Base-by-base conservation (phyloP, 331 rosid genomes). In the Prunus yedoensis region DNA sequence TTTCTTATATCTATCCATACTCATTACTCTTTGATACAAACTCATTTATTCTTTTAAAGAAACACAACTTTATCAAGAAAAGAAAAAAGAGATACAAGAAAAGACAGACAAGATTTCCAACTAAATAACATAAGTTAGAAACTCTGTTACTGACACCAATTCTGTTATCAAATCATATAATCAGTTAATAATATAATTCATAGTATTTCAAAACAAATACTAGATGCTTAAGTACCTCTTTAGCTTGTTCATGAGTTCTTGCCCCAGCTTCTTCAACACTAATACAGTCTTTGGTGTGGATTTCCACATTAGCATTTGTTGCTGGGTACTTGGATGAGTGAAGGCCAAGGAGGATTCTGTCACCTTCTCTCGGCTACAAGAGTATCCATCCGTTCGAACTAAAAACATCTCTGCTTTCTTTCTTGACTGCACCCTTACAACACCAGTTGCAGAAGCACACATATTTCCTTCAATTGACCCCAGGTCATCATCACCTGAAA, bases 251-350 rank as follows among this genome's bases (percentile, higher is more conserved):
- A 95, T 90, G 81, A 95, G 95, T 30, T 82, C 94, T 74, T 82
- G 76, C 76, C 99, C 99, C 35, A 89, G 89, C 89, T 92, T 95
- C 89, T 95, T 95, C 83, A 95, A 80, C 83, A 95, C 81, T 64
- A 95, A 84, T 60, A 92, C 99, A 64, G 97, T 95, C 88, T 87
- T 95, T 71, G 99, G 99, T 3, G 83, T 79, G 50, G 99, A 82
- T 90, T 95, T 95, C 99, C 99, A 95, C 97, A 95, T 88, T 74
- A 95, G 97, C 99, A 95, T 95, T 84, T 95, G 99, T 49, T 95
- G 99, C 80, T 95, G 99, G 51, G 97, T 95, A 85, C 96, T 95
- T 66, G 99, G 99, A 82, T 95, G 99, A 58, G 97, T 90, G 80
- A 95, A 95, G 77, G 99, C 99, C 80, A 92, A 83, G 76, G 99